Base-by-base conservation (phyloP, 23 red algal genomes). In the Gracilaria vermiculophylla region DNA sequence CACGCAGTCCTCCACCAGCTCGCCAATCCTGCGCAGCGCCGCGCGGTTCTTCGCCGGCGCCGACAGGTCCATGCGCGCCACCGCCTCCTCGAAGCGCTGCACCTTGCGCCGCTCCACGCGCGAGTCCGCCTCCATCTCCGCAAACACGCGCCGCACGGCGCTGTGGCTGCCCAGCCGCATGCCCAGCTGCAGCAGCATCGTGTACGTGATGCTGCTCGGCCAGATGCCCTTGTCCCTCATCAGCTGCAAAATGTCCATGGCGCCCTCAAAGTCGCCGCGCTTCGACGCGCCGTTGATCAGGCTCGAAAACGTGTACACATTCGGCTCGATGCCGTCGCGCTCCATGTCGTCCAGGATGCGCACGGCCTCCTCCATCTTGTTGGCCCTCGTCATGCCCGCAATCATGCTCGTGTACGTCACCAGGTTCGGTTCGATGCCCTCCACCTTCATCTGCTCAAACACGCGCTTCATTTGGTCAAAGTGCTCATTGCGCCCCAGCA, bases 221-320 rank as follows among this genome's bases (percentile, higher is more conserved):
- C 14, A 37, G 72, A 94, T 71, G 23, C 83, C 75, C 71, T 45
- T 47, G 21, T 49, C 40, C n/a, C 45, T 37, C 92, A 94, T 94
- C 28, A 82, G 34, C 1, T 50, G 31, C 23, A 94, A 49, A 6
- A 80, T 73, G 23, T 87, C 69, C 25, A 86, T 67, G 1, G 69
- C 67, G 29, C 69, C 33, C 47, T 85, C 70, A 67, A 76, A 77
- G 43, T 96, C 42, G 16, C 69, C 61, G n/a, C 50, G 44, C 17
- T 83, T 66, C 29, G 72, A 57, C 25, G 69, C 78, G 28, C 81
- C 92, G 60, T 94, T 29, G 54, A 94, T 83, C 4, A 94, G 37
- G 53, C 82, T 74, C 4, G 92, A 81, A 42, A 88, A 94, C 42
- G 92, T 94, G 83, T 89, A 94, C 17, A 89, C 92, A 56, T 94